Evolutionary conservation across 148 eudicot species (phyloP), one percentile per base, ranked within the genome.

Genomic region (Beta vulgaris): DNA sequence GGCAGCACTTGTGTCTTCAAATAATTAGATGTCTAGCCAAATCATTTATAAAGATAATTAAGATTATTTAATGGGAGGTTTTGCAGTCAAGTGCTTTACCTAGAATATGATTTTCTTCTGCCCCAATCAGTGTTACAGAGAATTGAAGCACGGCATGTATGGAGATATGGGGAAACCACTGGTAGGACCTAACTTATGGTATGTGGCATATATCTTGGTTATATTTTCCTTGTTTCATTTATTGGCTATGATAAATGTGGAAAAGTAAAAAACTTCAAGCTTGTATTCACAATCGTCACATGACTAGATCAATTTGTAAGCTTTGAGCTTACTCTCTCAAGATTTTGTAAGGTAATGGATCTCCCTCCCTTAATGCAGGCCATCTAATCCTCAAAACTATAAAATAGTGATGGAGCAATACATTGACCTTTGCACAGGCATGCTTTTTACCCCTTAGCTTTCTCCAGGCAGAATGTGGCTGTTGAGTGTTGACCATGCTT

Each of bases 111-210:
- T 3, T 31, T n/a, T 60, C 60, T 32, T 31, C 31, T 73, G 60
- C 73, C 72, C 31, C 69, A 25, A 67, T 54, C 79, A 92, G 98
- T 95, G 90, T 67, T 95, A 95, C 79, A 91, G 75, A 83, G 98
- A 90, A 84, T 72, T 90, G 59, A 65, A 83, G 73, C 78, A 75
- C 18, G 98, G 92, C 55, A 81, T 72, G 84, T 90, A 85, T 84
- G 97, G 90, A 71, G 87, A 75, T 71, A 83, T 87, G 74, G 87
- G 93, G 31, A 84, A 92, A 75, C 88, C 89, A 55, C 54, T 95
- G 83, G 91, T 88, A 87, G 98, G 92, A 76, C 75, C 81, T 60
- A 95, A 95, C 60, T 74, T 85, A 83, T 95, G 98, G 98, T 95
- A 89, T 29, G 87, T 74, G 36, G 48, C 48, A 61, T 65, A 55